Evolutionary conservation across 2,329 filamentous ascomycete genomes (phyloP).

Genomic region (Fusarium hainanense): DNA sequence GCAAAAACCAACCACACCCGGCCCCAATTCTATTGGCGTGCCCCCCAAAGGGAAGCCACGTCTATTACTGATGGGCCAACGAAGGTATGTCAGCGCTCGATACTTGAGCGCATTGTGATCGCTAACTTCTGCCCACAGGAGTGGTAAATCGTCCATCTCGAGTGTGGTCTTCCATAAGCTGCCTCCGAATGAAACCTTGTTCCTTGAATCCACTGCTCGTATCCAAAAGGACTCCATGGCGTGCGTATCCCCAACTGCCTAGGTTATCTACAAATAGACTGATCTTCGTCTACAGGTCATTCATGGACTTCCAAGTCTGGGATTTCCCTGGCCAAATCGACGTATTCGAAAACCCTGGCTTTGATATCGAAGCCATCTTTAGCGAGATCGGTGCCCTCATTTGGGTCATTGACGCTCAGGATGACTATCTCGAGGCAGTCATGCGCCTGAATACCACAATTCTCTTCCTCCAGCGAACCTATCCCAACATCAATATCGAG

Average conservation of each 20-base stretch:
- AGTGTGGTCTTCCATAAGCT: slow-evolving; percentile 99
- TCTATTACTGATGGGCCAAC: slow-evolving; percentile 92
- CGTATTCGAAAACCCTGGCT: slow-evolving; percentile 84
- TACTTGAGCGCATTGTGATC: background rate
- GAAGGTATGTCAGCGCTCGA: slow-evolving; percentile 70
- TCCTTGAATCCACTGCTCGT: slow-evolving; percentile 91
- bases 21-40: slow-evolving; percentile 52
- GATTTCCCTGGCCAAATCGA: slow-evolving; percentile 96
- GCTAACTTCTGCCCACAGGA: slow-evolving; percentile 65
- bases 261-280: background rate
- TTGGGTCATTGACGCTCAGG: slow-evolving; percentile 98
- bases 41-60: slow-evolving; percentile 79
- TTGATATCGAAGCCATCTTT: slow-evolving; percentile 94
- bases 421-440: slow-evolving; percentile 95
- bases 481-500: slow-evolving; percentile 95
- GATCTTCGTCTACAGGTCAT: slow-evolving; percentile 71
- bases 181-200: slow-evolving; percentile 93
- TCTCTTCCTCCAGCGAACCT: slow-evolving; percentile 85
- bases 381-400: slow-evolving; percentile 93
- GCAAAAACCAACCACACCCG: slow-evolving; percentile 57
- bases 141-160: slow-evolving; percentile 97
- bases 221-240: slow-evolving; percentile 97
- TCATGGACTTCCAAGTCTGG: slow-evolving; percentile 99
- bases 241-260: slow-evolving; percentile 64
- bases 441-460: slow-evolving; percentile 89